Evolutionary conservation across 1,284 basidiomycete genomes (phyloP), one percentile per base, ranked within the genome.

Genomic region (Fomitopsis pinicola): DNA sequence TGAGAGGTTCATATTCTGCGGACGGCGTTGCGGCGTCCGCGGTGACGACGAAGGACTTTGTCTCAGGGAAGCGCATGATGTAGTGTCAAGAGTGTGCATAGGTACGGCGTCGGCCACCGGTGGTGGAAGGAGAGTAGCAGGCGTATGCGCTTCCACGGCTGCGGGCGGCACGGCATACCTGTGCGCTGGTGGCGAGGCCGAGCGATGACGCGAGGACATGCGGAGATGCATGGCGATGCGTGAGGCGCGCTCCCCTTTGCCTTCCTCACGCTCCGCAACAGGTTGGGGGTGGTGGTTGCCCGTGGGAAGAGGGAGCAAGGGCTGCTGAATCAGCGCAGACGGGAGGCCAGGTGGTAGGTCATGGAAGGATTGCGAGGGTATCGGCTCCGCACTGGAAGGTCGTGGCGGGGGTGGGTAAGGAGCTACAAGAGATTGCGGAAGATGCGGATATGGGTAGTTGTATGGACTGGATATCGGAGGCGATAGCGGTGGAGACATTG

Each of bases 221-320:
- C 82, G 81, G 12, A 90, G 73, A 65, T 88, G 86, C 54, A 81
- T 80, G 26, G 87, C 75, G 48, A 87, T 79, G 19, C 86, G 79
- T 4, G 81, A 80, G 19, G 87, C 82, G 19, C 81, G 79, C 58
- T 81, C 79, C 38, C 86, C 88, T 68, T 87, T 86, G 52, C 84
- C 84, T 67, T 84, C 82, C 68, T 83, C 80, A 3, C 76, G 74
- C 48, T 80, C 77, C n/a, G 69, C 68, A 45, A 35, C 54, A 14
- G 64, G 61, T 22, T 62, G n/a, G 4, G 52, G n/a, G 36, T 54
- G 54, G 8, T 55, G 54, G 8, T 55, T 54, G 3, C 54, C 64
- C 1, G 67, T 57, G 1, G 65, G 62, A 35, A 69, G 59, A 3
- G 63, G 60, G 26, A 68, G 63, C 7, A 74, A 60, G 2, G 69